Evolutionary conservation across 1,284 basidiomycete species (phyloP).

Genomic region (Ustilago hordei): DNA sequence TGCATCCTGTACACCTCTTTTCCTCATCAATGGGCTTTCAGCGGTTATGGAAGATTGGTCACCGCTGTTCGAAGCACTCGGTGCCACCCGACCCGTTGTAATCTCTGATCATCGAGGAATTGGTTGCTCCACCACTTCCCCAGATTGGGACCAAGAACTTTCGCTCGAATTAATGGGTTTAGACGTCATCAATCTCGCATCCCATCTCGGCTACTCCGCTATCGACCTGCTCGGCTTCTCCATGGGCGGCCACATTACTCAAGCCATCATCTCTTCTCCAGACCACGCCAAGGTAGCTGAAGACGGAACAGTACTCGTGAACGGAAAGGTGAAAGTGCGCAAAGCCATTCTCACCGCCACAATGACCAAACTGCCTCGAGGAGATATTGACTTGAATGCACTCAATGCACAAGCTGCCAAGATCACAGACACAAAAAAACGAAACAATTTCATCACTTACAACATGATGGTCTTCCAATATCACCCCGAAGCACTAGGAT

Average conservation of each 20-base stretch:
- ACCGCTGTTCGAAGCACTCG: constrained; percentile 53
- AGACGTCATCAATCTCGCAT: constrained; percentile 56
- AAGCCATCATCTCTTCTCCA: constrained; percentile 49
- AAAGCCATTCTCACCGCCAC: constrained; percentile 61
- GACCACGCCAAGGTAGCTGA: not conserved
- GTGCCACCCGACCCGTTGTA: constrained; percentile 43
- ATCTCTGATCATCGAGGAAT: constrained; percentile 65
- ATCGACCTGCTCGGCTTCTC: constrained; percentile 63
- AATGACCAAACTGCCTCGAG: constrained; percentile 62
- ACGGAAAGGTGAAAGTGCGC: constrained; percentile 43
- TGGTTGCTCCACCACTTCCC: constrained; percentile 48
- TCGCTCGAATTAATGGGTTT: constrained; percentile 57
- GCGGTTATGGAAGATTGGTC: constrained; percentile 66
- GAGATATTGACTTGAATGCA: constrained; percentile 46
- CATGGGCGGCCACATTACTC: constrained; percentile 66
- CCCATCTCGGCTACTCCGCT: constrained; percentile 29
- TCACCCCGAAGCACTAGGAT: constrained; percentile 43
- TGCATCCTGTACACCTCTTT: constrained; percentile 37
- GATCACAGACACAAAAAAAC: constrained; percentile 24
- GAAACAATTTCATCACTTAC: constrained; percentile 43
- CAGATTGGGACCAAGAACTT: constrained; percentile 54
- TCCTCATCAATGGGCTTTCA: constrained; percentile 65
- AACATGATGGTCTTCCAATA: constrained; percentile 62
- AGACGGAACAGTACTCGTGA: constrained; percentile 6
- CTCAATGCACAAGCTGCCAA: constrained; percentile 27